Base-by-base conservation (phyloP, 2,329 filamentous ascomycete genomes). In the Exophiala aquamarina region DNA sequence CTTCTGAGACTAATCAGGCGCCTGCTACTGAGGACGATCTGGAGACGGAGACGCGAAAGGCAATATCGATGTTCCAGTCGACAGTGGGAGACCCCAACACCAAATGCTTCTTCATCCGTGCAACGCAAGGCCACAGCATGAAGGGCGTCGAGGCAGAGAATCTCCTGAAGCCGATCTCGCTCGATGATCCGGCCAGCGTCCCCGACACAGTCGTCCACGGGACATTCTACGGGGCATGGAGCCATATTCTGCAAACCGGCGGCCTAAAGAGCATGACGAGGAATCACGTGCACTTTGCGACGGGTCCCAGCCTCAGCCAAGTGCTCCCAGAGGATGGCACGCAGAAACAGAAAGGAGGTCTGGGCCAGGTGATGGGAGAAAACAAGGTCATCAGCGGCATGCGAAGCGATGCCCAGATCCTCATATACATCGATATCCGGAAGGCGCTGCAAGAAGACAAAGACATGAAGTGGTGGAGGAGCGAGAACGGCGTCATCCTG, bases 111-210 rank as follows among this genome's bases (percentile, higher is more conserved):
- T 76, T 94, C 23, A 96, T 98, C 70, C 89, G 93, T 61, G 93
- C 93, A 20, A 95, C 94, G 63, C 93, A 97, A 71, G 93, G 93
- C 44, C 93, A 97, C 73, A 89, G 82, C 60, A 87, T 98, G 63
- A 82, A 83, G 61, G 71, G 83, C 5, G 59, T 84, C 28, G 84
- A 88, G 20, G 82, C 82, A n/a, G 81, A 84, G 37, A 78, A 78
- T 0, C 77, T 94, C 2, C 79, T 95, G 3, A 77, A 75, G 15
- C 83, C 84, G 5, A 74, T 96, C 47, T 83, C 81, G 1, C 63
- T 81, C 1, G 76, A 77, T 64, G 5, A 76, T 61, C 38, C 49
- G 6, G 29, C 44, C 55, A 9, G 59, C 61, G 36, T 91, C 1
- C 89, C 89, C 0, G 62, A 73, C 0, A 73, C 77, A 0, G 88